Evolutionary conservation across 75 land plant species (phyloP), one percentile per base, ranked within the genome.

Genomic region (Selaginella tamariscina): DNA sequence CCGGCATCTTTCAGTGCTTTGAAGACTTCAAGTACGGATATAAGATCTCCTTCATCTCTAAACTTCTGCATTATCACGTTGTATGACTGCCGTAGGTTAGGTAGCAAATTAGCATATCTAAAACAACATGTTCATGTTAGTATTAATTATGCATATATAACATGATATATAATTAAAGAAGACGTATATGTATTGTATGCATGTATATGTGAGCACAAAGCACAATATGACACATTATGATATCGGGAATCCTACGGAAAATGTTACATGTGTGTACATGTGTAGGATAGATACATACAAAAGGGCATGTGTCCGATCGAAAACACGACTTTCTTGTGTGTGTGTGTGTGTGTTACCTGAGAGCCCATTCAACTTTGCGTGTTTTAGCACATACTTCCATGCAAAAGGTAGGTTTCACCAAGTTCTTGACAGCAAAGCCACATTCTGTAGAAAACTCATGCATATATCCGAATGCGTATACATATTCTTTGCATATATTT

Each of bases 1-100:
- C 76, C 69, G 24, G 66, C 70, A 54, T 65, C 56, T 69, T 84
- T 79, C 63, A 79, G 78, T n/a, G 69, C 68, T 65, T 77, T 77
- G 79, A 82, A 84, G 66, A 76, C 85, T 65, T 29, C 72, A 62
- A 82, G 73, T 54, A 89, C 84, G 64, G 83, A 80, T 29, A 13
- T 56, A 68, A 89, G 62, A 63, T 89, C 87, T 57, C 76, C 24
- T 56, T 74, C 82, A 79, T 82, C 83, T 32, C 91, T 82, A 78
- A 83, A 89, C 71, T 89, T 85, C 9, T 74, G 72, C 22, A 89
- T 79, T 23, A 81, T 79, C 23, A 69, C 56, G 74, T 81, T 79
- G 70, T 74, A 78, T 56, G 82, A 54, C 65, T 78, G 70, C 24
- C 77, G 71, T 18, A 74, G 69, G 68, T 68, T 75, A 18, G 87